Evolutionary conservation across 805 yeast genomes (phyloP).

Genomic region (Gaillardinia entomophila): DNA sequence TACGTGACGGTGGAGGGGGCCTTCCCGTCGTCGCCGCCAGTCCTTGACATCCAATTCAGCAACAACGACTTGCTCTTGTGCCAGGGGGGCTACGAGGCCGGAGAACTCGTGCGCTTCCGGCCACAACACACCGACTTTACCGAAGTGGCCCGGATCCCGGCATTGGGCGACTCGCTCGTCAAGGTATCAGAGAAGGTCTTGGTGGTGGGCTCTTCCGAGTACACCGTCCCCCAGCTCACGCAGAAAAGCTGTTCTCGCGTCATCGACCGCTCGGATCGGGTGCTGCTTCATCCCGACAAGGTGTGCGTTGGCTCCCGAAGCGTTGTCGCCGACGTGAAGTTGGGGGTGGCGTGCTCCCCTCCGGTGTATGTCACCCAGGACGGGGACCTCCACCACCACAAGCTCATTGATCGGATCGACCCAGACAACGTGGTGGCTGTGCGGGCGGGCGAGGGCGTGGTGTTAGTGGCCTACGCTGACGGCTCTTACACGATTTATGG

Average conservation of each 20-base stretch:
- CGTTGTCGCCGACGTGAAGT: too few relatives aligned
- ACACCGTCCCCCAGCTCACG: constrained; percentile 9
- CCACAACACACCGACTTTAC: constrained; percentile 3
- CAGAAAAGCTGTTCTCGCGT: constrained; percentile 1
- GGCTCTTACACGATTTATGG: background rate
- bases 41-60: constrained; percentile 16
- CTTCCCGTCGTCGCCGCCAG: constrained; percentile 25
- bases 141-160: background rate
- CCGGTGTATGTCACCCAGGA: background rate
- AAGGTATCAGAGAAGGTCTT: background rate
- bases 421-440: background rate
- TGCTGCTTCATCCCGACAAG: too few relatives aligned
- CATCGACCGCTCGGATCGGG: constrained; percentile 1
- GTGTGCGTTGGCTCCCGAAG: too few relatives aligned
- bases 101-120: too few relatives aligned
- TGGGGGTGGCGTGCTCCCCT: too few relatives aligned
- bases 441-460: background rate
- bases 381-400: background rate
- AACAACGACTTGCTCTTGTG: constrained; percentile 13
- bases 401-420: background rate
- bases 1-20: constrained; percentile 15
- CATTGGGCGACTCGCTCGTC: background rate
- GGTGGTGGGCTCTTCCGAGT: background rate
- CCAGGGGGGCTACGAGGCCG: constrained; percentile 32
- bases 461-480: background rate